These are phyloP conservation scores for Avena insularis DNA, from an alignment of 176 grass and related monocot species.

Conservation along the genomic window DNA sequence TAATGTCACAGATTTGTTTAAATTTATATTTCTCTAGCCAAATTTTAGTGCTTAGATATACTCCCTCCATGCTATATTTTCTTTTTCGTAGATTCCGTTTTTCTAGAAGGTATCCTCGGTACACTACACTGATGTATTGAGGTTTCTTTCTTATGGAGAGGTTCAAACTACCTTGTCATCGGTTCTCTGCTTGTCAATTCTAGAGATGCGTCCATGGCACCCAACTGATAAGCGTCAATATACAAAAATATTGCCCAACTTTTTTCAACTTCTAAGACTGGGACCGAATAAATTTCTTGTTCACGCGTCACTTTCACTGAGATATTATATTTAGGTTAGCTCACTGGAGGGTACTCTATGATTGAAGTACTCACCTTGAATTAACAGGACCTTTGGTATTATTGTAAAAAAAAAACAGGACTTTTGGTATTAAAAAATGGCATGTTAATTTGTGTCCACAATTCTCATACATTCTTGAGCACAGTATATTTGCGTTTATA, in stretches of 20 bases:
- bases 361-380: slow-evolving; percentile 30
- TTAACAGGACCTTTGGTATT: slow-evolving; percentile 33
- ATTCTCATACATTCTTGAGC: slow-evolving; percentile 10
- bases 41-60: too few species aligned
- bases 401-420: too few species aligned
- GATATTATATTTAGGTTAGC: slow-evolving; percentile 28
- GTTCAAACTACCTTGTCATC: slow-evolving; percentile 13
- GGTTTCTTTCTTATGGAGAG: neutral
- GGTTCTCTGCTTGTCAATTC: slow-evolving; percentile 7
- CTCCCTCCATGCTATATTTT: too few species aligned
- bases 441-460: slow-evolving; percentile 23
- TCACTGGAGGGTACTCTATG: slow-evolving; percentile 37
- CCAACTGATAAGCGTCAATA: slow-evolving; percentile 1
- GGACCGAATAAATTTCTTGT: slow-evolving; percentile 9
- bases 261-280: neutral
- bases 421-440: neutral
- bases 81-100: neutral
- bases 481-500: neutral
- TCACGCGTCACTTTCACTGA: slow-evolving; percentile 11
- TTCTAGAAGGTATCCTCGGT: neutral
- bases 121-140: neutral
- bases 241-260: neutral
- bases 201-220: slow-evolving; percentile 35
- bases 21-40: too few species aligned
- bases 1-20: too few species aligned